A percentile compares a stretch with the other conserved stretches of the same genome.
Conservation (phyloP, 2,329 filamentous ascomycete genomes). For the Cercospora canescens region DNA sequence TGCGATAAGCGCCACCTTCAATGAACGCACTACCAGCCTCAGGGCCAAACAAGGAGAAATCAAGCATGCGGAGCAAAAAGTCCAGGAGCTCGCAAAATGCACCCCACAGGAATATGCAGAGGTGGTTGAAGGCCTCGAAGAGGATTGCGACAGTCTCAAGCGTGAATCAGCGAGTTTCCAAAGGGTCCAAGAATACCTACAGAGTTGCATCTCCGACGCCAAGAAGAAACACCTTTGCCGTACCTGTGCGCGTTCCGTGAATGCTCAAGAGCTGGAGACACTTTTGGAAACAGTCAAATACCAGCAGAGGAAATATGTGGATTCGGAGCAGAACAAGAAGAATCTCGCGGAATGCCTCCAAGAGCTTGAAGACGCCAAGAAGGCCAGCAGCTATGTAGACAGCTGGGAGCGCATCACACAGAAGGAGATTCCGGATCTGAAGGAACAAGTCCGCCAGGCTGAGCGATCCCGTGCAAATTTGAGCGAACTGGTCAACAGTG, state of each 20-base stretch:
- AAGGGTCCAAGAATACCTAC: constrained; percentile 27
- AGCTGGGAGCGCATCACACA: constrained; percentile 67
- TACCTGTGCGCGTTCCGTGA: constrained; percentile 72
- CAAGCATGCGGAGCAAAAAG: constrained; percentile 53
- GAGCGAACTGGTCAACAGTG: constrained; percentile 53
- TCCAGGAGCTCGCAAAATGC: constrained; percentile 48
- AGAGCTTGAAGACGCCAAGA: constrained; percentile 50
- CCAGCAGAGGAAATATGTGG: constrained; percentile 23
- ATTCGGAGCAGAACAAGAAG: neutral
- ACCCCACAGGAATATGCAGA: constrained; percentile 55
- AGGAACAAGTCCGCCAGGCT: constrained; percentile 62
- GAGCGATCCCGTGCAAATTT: constrained; percentile 40
- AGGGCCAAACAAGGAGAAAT: constrained; percentile 65
- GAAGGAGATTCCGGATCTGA: constrained; percentile 68
- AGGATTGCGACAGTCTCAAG: constrained; percentile 57
- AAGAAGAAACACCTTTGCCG: constrained; percentile 71
- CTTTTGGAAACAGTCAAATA: constrained; percentile 66
- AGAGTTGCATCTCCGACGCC: constrained; percentile 44
- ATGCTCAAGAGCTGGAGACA: constrained; percentile 59
- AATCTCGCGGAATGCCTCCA: constrained; percentile 59
- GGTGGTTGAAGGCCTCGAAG: constrained; percentile 47
- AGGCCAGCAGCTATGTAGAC: constrained; percentile 69
- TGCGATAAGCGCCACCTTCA: constrained; percentile 74
- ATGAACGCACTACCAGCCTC: constrained; percentile 63
- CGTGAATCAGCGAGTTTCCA: constrained; percentile 48